phyloP scores from a whole-genome alignment of 257 asterid species.

The Forsythia viridissima region DNA sequence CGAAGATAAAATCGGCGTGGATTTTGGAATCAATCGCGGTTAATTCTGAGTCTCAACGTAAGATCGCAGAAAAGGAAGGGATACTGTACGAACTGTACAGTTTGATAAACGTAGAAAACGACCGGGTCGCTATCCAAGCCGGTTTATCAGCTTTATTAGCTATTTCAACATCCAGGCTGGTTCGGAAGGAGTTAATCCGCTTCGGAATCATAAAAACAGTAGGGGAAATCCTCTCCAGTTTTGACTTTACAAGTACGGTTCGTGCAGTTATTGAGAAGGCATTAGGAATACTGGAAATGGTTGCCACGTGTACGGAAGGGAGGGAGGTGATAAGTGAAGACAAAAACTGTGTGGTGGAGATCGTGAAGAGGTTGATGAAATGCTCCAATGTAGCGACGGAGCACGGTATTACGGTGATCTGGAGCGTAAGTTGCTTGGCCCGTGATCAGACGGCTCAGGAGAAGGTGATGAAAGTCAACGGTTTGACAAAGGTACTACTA shows the following conservation, averaged over 20 bases:
- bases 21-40: slow-evolving; percentile 51
- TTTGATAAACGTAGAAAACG: slow-evolving; percentile 33
- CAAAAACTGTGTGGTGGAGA: slow-evolving; percentile 56
- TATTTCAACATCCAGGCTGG: slow-evolving; percentile 53
- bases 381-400: slow-evolving; percentile 77
- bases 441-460: slow-evolving; percentile 60
- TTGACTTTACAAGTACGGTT: slow-evolving; percentile 26
- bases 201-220: slow-evolving; percentile 55
- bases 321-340: slow-evolving; percentile 62
- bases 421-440: slow-evolving; percentile 83
- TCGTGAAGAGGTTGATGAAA: slow-evolving; percentile 71
- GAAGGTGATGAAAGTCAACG: slow-evolving; percentile 51
- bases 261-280: slow-evolving; percentile 49
- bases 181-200: slow-evolving; percentile 70
- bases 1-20: slow-evolving; percentile 60
- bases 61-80: slow-evolving; percentile 49
- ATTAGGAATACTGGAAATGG: slow-evolving; percentile 40
- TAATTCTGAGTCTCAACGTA: slow-evolving; percentile 58
- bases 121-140: slow-evolving; percentile 40
- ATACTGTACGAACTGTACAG: slow-evolving; percentile 51
- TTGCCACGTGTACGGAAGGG: slow-evolving; percentile 83
- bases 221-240: slow-evolving; percentile 46
- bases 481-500: slow-evolving; percentile 73
- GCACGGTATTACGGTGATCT: slow-evolving; percentile 74
- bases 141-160: slow-evolving; percentile 58